A percentile compares a stretch with the other conserved stretches of the same genome.
Conservation (phyloP, 805 yeast genomes). For the Ogataea trehaloabstinens region DNA sequence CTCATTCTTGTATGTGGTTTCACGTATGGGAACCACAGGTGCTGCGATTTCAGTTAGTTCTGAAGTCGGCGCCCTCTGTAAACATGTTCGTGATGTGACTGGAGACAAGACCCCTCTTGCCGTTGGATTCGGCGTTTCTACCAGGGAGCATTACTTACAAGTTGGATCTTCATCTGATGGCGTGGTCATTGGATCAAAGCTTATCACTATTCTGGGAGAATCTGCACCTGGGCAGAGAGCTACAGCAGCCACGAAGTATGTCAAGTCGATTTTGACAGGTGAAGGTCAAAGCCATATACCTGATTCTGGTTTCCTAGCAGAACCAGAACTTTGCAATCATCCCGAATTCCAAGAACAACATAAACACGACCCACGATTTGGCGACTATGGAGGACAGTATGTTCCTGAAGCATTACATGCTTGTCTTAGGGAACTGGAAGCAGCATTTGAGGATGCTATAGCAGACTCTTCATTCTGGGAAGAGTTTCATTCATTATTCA, state of each 20-base stretch:
- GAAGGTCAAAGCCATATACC: conserved; percentile 36
- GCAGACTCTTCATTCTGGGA: conserved; percentile 94
- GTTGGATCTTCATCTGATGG: conserved; percentile 89
- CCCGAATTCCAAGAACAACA: conserved; percentile 55
- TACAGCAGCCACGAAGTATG: conserved; percentile 63
- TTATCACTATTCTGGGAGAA: conserved; percentile 67
- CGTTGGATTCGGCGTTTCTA: conserved; percentile 96
- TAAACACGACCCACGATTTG: conserved; percentile 75
- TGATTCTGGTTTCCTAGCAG: conserved; percentile 19
- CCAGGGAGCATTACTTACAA: conserved; percentile 80
- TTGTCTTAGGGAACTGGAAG: conserved; percentile 85
- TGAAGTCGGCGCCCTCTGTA: conserved; percentile 65
- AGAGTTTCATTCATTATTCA: conserved; percentile 78
- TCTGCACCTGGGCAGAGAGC: conserved; percentile 61
- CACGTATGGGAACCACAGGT: conserved; percentile 98
- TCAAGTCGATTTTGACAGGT: conserved; percentile 64
- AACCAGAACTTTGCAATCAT: conserved; percentile 12
- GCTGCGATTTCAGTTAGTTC: conserved; percentile 63
- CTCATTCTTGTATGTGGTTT: conserved; percentile 93
- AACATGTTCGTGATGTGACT: conserved; percentile 73
- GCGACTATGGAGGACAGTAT: conserved; percentile 97
- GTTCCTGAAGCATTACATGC: conserved; percentile 96
- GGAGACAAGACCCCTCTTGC: conserved; percentile 78
- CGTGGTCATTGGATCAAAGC: conserved; percentile 91
- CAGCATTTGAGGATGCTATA: conserved; percentile 80